These are phyloP conservation scores for Glaciozyma martinii DNA, from an alignment of 768 basidiomycete genomes.

Conservation along the genomic window DNA sequence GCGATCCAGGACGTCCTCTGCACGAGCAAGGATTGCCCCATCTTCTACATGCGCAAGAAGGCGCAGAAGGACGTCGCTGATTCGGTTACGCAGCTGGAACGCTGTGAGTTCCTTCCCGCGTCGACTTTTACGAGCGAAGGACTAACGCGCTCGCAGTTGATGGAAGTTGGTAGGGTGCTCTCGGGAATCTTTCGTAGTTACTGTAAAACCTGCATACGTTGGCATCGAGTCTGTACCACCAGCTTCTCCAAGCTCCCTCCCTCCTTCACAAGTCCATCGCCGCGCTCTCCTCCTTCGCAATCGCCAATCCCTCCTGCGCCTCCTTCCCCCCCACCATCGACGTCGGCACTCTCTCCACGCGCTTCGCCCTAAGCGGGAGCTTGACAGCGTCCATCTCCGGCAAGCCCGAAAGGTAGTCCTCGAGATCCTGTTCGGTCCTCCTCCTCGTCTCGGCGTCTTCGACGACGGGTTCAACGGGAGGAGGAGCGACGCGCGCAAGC, in stretches of 20 bases:
- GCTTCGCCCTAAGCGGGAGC: constrained; percentile 8
- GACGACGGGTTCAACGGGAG: not conserved
- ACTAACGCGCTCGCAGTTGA: not conserved
- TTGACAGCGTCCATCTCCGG: constrained; percentile 16
- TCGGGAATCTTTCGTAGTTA: too few relatives aligned
- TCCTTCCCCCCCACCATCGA: too few relatives aligned
- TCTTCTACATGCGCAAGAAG: constrained; percentile 98
- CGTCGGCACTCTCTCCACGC: too few relatives aligned
- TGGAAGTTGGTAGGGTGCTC: not conserved
- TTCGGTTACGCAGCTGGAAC: constrained; percentile 61
- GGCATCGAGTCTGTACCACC: too few relatives aligned
- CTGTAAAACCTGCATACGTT: too few relatives aligned
- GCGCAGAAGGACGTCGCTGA: constrained; percentile 97
- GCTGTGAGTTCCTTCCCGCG: constrained; percentile 59
- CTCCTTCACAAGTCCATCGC: too few relatives aligned
- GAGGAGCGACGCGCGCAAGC: not conserved
- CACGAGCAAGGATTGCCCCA: constrained; percentile 93
- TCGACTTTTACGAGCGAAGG: too few relatives aligned
- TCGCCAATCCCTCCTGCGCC: too few relatives aligned
- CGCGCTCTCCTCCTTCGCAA: too few relatives aligned
- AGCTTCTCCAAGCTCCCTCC: too few relatives aligned
- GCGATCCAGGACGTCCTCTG: constrained; percentile 77
- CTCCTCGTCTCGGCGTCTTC: not conserved
- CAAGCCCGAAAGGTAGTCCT: constrained; percentile 15
- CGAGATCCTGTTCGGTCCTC: constrained; percentile 17